Percentiles rank a stretch among this genome's conserved stretches.
Conservation (phyloP, 257 asterid species). For the Solanum gracilifrons region DNA sequence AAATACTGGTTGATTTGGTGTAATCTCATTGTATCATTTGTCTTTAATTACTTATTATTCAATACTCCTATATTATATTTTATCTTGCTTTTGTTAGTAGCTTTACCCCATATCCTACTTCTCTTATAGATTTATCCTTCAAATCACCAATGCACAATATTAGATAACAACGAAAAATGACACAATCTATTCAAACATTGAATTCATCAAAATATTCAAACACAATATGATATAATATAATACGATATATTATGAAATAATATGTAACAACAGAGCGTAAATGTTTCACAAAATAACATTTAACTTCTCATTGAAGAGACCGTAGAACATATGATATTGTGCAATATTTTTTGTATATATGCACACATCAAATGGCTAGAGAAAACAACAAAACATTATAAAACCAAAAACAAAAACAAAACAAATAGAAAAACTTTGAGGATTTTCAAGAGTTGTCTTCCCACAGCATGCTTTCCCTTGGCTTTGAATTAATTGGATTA, state of each 20-base stretch:
- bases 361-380: neutral
- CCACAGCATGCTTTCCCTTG: slow-evolving; percentile 47
- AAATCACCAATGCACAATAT: neutral
- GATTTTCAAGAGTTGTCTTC: slow-evolving; percentile 27
- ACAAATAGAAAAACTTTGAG: neutral
- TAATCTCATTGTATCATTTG: neutral
- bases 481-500: slow-evolving; percentile 25
- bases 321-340: neutral
- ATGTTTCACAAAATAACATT: neutral
- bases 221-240: neutral
- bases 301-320: neutral
- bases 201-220: neutral
- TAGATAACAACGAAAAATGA: neutral
- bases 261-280: neutral
- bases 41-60: neutral
- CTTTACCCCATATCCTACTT: neutral
- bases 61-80: too few relatives aligned
- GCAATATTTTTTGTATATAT: neutral
- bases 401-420: neutral
- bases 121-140: neutral
- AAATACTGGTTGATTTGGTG: too few relatives aligned
- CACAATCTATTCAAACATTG: neutral
- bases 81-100: neutral
- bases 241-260: neutral
- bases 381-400: neutral